A percentile compares a stretch with the other conserved stretches of the same genome.
These are phyloP conservation scores for Dillenia turbinata DNA, from an alignment of 164 flowering plant genomes.

Conservation along the genomic window DNA sequence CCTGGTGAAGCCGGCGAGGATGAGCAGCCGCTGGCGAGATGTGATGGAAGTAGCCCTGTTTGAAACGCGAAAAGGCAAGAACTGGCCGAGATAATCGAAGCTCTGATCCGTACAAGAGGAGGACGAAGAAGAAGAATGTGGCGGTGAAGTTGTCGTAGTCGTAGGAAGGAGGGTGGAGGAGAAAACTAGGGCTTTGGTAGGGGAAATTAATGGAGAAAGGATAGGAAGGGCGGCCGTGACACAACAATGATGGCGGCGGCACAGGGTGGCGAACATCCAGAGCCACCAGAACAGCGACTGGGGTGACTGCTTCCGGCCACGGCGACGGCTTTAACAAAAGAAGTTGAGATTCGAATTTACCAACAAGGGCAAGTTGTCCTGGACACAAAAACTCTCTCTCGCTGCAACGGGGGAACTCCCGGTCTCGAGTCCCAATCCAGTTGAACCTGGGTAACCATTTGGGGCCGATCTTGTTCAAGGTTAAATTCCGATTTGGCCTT, in stretches of 20 bases:
- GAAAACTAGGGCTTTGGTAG: slow-evolving; percentile 13
- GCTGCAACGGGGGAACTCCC: too few relatives aligned
- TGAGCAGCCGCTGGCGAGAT: slow-evolving; percentile 43
- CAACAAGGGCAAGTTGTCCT: too few relatives aligned
- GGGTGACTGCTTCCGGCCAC: too few relatives aligned
- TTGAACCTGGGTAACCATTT: too few relatives aligned
- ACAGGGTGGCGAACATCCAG: slow-evolving; percentile 28
- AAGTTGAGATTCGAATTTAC: too few relatives aligned
- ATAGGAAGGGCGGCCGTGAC: slow-evolving; percentile 17
- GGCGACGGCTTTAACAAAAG: too few relatives aligned
- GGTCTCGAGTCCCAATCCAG: too few relatives aligned
- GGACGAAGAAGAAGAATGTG: slow-evolving; percentile 9
- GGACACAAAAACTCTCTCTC: too few relatives aligned
- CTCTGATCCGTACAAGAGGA: neutral
- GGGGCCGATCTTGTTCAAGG: too few relatives aligned
- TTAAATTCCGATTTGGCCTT: too few relatives aligned
- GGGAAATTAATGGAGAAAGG: neutral
- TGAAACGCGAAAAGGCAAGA: slow-evolving; percentile 23
- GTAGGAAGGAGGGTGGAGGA: neutral
- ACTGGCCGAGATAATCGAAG: slow-evolving; percentile 38
- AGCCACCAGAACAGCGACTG: neutral
- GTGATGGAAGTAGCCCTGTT: slow-evolving; percentile 16
- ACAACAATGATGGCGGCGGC: slow-evolving; percentile 11
- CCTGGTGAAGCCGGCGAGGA: slow-evolving; percentile 37
- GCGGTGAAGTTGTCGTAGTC: too few relatives aligned